Base-by-base conservation (phyloP, 257 asterid species). In the Primulina tabacum region DNA sequence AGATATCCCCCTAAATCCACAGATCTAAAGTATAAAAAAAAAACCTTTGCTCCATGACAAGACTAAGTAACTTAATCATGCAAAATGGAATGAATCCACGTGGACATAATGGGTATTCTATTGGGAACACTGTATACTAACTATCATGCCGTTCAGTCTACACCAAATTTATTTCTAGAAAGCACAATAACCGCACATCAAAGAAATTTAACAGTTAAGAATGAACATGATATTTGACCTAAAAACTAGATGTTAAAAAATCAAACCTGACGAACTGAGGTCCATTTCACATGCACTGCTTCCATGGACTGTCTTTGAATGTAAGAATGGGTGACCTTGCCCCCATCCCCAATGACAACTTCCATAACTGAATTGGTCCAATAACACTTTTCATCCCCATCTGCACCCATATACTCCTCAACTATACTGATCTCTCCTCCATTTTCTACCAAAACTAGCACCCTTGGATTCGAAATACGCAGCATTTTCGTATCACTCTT, bases 231-330 rank as follows among this genome's bases (percentile, higher is more conserved):
- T 14, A 8, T 59, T n/a, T n/a, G 69, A 38, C 62, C 53, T 74
- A 62, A 64, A 8, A 76, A 60, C 57, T 70, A n/a, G 63, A 77
- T 62, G 33, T 12, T 11, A 5, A 35, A 9, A 74, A 59, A 34
- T 28, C 67, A 59, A 79, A 56, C 98, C 96, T 92, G 96, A 32
- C 78, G 82, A 87, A 88, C 95, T 10, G 88, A 92, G 70, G 97
- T 88, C 97, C 97, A 92, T 80, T 92, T 92, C 71, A 85, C 85
- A 83, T 92, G 98, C 28, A 90, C 96, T 78, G 97, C 91, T 65
- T 71, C 79, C 52, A 78, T 77, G 32, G 98, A 92, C 80, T 90
- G 96, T 28, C 82, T 80, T 70, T 90, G 98, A 56, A 92, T 75
- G 74, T 90, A 90, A 67, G 97, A 92, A 78, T 92, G 98, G 60